phyloP scores from a whole-genome alignment of 441 rosid genomes.

The Isatis lusitanica region DNA sequence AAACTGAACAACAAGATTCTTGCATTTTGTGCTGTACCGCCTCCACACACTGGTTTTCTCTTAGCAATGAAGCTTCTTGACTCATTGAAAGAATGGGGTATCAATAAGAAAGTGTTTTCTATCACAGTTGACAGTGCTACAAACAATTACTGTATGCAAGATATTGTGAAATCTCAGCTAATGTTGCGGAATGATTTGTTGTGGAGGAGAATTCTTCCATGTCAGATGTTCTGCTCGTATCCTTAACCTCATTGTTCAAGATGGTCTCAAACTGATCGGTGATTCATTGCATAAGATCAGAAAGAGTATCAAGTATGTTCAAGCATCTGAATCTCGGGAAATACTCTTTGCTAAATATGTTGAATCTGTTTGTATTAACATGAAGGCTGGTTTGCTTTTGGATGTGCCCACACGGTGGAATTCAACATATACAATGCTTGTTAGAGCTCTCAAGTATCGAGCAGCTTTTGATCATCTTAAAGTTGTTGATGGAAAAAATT shows the following conservation, averaged over 20 bases:
- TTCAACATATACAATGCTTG: not conserved
- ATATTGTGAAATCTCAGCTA: not conserved
- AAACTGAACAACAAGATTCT: not conserved
- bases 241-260: not conserved
- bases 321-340: not conserved
- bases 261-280: not conserved
- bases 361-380: not conserved
- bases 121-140: not conserved
- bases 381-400: not conserved
- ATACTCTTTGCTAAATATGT: not conserved
- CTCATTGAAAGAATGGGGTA: not conserved
- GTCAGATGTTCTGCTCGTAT: not conserved
- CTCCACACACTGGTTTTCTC: not conserved
- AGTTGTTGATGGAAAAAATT: not conserved
- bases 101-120: not conserved
- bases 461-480: not conserved
- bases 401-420: not conserved
- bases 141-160: not conserved
- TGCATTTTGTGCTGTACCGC: not conserved
- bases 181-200: not conserved
- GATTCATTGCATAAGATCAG: not conserved
- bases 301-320: not conserved
- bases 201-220: not conserved
- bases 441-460: not conserved
- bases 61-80: not conserved